These are phyloP conservation scores for Diaporthe australafricana DNA, from an alignment of 2,329 filamentous ascomycete species.

Conservation along the genomic window DNA sequence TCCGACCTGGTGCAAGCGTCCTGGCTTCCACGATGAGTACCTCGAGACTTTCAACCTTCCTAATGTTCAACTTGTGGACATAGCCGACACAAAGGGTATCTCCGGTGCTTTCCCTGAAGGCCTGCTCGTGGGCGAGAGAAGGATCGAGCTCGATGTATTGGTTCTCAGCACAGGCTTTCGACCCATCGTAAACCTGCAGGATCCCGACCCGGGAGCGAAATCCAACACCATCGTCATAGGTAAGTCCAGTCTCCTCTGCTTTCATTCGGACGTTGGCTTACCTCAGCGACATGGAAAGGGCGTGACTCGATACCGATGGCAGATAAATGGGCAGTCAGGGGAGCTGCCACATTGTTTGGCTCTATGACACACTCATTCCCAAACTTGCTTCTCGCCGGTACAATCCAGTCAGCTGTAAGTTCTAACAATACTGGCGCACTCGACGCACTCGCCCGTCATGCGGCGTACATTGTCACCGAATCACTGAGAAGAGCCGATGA, in stretches of 20 bases:
- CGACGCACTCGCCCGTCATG: constrained; percentile 50
- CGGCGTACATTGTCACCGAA: constrained; percentile 29
- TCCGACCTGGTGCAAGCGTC: constrained; percentile 62
- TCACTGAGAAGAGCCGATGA: constrained; percentile 8
- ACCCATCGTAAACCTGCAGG: background rate
- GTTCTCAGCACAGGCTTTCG: constrained; percentile 39
- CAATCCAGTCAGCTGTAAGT: constrained; percentile 29
- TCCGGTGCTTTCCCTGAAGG: constrained; percentile 15
- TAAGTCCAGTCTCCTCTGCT: background rate
- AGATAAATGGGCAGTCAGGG: constrained; percentile 37
- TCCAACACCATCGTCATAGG: constrained; percentile 26
- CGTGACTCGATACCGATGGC: constrained; percentile 35
- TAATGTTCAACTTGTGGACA: constrained; percentile 61
- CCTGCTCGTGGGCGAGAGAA: constrained; percentile 2
- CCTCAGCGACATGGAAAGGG: constrained; percentile 13
- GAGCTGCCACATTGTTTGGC: constrained; percentile 38
- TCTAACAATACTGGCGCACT: constrained; percentile 44
- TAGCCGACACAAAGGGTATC: constrained; percentile 54
- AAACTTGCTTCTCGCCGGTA: constrained; percentile 39
- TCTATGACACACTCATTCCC: constrained; percentile 39
- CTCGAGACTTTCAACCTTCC: constrained; percentile 59
- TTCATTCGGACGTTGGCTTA: background rate
- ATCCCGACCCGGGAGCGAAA: constrained; percentile 37
- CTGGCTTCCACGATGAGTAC: constrained; percentile 62
- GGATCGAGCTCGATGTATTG: constrained; percentile 33